Conservation (phyloP, 225 moss, liverwort and hornwort species). For the Bryoerythrophyllum caledonicum region DNA sequence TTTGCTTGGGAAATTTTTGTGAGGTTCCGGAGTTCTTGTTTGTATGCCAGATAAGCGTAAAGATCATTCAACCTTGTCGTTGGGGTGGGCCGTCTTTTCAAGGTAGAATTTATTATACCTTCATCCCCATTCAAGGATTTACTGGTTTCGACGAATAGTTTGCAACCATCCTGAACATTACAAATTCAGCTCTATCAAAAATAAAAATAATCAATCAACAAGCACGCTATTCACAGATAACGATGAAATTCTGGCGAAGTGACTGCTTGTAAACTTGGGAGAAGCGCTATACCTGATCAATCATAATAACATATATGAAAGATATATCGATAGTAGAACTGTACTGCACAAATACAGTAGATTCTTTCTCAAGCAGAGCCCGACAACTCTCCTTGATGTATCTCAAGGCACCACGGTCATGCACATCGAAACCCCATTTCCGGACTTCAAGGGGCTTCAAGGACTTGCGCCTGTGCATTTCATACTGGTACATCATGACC, state of each 20-base stretch:
- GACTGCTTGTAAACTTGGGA: too few relatives aligned
- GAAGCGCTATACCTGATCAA: too few relatives aligned
- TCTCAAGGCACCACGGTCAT: not conserved
- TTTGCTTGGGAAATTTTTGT: not conserved
- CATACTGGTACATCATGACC: not conserved
- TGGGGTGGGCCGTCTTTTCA: not conserved
- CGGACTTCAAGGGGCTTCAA: not conserved
- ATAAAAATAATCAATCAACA: too few relatives aligned
- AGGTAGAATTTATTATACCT: not conserved
- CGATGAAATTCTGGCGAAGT: too few relatives aligned
- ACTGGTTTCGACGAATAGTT: too few relatives aligned
- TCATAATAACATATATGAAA: too few relatives aligned
- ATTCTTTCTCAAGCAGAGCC: too few relatives aligned
- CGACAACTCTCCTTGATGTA: not conserved
- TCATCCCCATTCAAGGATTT: not conserved
- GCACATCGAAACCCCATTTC: not conserved
- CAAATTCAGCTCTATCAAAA: too few relatives aligned
- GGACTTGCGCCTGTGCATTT: not conserved
- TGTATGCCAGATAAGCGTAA: not conserved
- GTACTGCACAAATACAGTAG: too few relatives aligned
- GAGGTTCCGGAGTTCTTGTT: not conserved
- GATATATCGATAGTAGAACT: too few relatives aligned
- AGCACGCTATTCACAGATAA: too few relatives aligned
- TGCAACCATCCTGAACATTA: too few relatives aligned
- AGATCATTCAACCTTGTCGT: not conserved